Conservation (phyloP, 768 basidiomycete species). For the Auriculariales sp. region DNA sequence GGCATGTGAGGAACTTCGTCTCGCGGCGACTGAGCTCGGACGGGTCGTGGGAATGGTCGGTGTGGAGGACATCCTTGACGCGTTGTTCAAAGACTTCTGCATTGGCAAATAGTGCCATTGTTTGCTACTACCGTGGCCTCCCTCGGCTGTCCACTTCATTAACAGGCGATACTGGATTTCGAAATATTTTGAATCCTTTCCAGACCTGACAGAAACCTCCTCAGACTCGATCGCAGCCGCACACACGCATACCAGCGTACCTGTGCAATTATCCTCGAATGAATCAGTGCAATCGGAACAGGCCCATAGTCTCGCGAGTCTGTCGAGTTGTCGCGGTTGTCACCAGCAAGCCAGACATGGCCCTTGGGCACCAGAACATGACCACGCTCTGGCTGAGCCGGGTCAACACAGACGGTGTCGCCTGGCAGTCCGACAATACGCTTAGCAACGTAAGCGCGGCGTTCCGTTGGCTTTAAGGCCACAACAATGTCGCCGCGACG, state of each 20-base stretch:
- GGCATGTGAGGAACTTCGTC: slow-evolving; percentile 77
- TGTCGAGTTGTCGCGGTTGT: slow-evolving; percentile 68
- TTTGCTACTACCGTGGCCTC: neutral
- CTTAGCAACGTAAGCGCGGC: slow-evolving; percentile 64
- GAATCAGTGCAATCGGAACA: slow-evolving; percentile 66
- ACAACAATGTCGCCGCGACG: slow-evolving; percentile 67
- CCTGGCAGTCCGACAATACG: slow-evolving; percentile 82
- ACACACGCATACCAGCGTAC: slow-evolving; percentile 22
- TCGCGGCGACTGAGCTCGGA: slow-evolving; percentile 73
- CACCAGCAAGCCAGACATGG: slow-evolving; percentile 83
- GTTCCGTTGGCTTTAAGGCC: slow-evolving; percentile 54
- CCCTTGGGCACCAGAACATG: slow-evolving; percentile 73
- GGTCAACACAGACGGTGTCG: slow-evolving; percentile 80
- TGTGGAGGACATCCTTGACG: slow-evolving; percentile 72
- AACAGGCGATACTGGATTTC: neutral
- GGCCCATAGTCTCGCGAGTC: slow-evolving; percentile 94
- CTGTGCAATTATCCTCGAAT: slow-evolving; percentile 49
- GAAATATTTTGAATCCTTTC: neutral
- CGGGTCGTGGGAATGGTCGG: slow-evolving; percentile 70
- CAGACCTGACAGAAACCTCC: neutral
- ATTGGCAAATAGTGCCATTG: slow-evolving; percentile 57
- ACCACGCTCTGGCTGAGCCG: slow-evolving; percentile 33
- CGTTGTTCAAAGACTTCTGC: slow-evolving; percentile 76
- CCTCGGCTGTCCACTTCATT: neutral
- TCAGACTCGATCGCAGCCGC: neutral